Evolutionary conservation across 179 eudicot genomes (phyloP).

Genomic region (Drosera spatulata): DNA sequence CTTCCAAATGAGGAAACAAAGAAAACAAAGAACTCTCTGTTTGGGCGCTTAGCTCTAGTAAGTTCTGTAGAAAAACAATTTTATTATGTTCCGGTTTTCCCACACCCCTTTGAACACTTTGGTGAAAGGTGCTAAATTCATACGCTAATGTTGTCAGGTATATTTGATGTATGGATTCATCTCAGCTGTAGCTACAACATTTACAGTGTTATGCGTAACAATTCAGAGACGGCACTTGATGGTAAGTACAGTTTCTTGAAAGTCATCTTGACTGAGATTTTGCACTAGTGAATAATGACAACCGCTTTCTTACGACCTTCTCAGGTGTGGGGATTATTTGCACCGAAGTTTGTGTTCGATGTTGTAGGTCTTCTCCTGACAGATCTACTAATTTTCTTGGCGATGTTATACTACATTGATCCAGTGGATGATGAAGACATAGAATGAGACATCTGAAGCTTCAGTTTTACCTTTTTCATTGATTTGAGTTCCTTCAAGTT

Average conservation of each 20-base stretch:
- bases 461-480: no score
- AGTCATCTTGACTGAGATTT: conserved; percentile 1
- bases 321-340: conserved; percentile 98
- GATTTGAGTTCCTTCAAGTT: no score
- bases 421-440: conserved; percentile 17
- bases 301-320: conserved; percentile 9
- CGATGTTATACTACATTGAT: conserved; percentile 49
- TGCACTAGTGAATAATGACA: background rate
- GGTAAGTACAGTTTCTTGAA: conserved; percentile 31
- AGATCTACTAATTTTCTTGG: conserved; percentile 43
- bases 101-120: background rate
- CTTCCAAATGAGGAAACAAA: conserved; percentile 11
- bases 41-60: conserved; percentile 61
- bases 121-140: no score
- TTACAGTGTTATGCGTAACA: conserved; percentile 67
- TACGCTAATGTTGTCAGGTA: no score
- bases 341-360: conserved; percentile 91
- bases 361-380: conserved; percentile 68
- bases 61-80: conserved; percentile 6
- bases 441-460: background rate
- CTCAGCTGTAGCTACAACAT: conserved; percentile 40
- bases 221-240: conserved; percentile 92
- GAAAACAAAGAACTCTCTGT: conserved; percentile 25
- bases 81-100: background rate
- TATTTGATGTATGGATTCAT: conserved; percentile 73